Percentiles rank a stretch among this genome's conserved stretches.
These are phyloP conservation scores for Chimonanthus praecox DNA, from an alignment of 164 flowering plant species.

Conservation along the genomic window DNA sequence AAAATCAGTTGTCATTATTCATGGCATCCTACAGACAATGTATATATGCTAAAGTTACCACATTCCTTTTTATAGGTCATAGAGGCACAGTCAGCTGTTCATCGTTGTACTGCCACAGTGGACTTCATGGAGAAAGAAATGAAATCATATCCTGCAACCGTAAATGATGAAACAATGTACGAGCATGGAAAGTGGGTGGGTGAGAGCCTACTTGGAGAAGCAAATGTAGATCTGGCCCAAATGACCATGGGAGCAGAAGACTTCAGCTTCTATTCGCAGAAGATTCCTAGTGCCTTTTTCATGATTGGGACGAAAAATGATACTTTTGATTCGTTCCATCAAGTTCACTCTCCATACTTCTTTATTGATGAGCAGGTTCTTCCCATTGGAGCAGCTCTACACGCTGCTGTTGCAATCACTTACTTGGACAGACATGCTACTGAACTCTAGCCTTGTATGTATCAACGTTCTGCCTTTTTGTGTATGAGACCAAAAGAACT, in stretches of 20 bases:
- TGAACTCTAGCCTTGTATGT: neutral
- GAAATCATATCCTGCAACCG: constrained; percentile 45
- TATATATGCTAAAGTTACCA: neutral
- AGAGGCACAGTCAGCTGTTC: constrained; percentile 53
- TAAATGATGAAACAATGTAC: constrained; percentile 52
- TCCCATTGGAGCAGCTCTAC: constrained; percentile 69
- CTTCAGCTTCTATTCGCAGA: constrained; percentile 59
- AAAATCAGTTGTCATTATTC: too few relatives aligned
- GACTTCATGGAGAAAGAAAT: constrained; percentile 55
- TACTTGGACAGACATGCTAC: constrained; percentile 35
- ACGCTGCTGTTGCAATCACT: constrained; percentile 65
- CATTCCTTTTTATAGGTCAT: constrained; percentile 39
- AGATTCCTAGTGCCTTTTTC: constrained; percentile 42
- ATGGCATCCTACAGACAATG: neutral
- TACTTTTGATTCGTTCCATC: constrained; percentile 19
- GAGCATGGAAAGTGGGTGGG: constrained; percentile 52
- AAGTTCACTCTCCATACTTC: constrained; percentile 53
- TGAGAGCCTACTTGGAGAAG: constrained; percentile 42
- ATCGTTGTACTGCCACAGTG: constrained; percentile 41
- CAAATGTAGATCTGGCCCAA: constrained; percentile 32
- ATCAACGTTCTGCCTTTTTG: too few relatives aligned
- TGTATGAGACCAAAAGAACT: too few relatives aligned
- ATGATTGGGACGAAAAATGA: constrained; percentile 46
- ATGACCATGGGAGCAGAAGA: constrained; percentile 63
- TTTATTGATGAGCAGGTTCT: constrained; percentile 59